A percentile compares a stretch with the other conserved stretches of the same genome.
phyloP scores from a whole-genome alignment of 371 early-diverging fungal genomes.

The Apophysomyces ossiformis region DNA sequence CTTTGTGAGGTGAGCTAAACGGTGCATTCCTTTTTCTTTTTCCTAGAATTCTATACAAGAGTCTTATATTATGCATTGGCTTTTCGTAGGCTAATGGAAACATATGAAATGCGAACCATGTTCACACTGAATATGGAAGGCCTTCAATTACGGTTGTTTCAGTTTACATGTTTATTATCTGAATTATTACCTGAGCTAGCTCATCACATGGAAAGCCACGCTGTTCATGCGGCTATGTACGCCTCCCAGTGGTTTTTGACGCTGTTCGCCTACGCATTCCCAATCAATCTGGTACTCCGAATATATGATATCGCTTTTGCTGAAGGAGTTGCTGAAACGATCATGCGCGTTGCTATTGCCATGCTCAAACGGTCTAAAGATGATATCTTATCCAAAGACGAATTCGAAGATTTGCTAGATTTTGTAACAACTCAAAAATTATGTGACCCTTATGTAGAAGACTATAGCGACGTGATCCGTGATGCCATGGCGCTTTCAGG shows the following conservation, averaged over 20 bases:
- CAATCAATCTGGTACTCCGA: conserved; percentile 74
- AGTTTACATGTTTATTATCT: conserved; percentile 79
- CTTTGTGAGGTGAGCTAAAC: conserved; percentile 65
- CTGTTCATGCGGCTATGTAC: conserved; percentile 88
- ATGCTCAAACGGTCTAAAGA: conserved; percentile 79
- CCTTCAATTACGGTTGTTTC: conserved; percentile 81
- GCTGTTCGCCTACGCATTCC: conserved; percentile 86
- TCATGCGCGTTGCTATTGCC: conserved; percentile 89
- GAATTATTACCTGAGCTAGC: conserved; percentile 80
- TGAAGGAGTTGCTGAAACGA: conserved; percentile 85
- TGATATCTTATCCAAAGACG: conserved; percentile 67
- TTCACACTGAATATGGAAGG: conserved; percentile 89
- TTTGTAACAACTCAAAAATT: conserved; percentile 75
- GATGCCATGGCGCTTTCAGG: conserved; percentile 78
- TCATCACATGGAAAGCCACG: conserved; percentile 72
- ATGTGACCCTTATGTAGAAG: conserved; percentile 74
- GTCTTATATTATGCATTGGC: no score
- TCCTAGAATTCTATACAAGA: not conserved
- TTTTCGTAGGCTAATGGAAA: conserved; percentile 73
- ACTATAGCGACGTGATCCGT: conserved; percentile 69
- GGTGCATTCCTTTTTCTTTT: not conserved
- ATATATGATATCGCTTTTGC: conserved; percentile 86
- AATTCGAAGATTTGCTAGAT: conserved; percentile 86
- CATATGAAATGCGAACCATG: conserved; percentile 84
- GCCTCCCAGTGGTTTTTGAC: conserved; percentile 95